phyloP scores from a whole-genome alignment of 129 eudicot species.

The Tanacetum coccineum region DNA sequence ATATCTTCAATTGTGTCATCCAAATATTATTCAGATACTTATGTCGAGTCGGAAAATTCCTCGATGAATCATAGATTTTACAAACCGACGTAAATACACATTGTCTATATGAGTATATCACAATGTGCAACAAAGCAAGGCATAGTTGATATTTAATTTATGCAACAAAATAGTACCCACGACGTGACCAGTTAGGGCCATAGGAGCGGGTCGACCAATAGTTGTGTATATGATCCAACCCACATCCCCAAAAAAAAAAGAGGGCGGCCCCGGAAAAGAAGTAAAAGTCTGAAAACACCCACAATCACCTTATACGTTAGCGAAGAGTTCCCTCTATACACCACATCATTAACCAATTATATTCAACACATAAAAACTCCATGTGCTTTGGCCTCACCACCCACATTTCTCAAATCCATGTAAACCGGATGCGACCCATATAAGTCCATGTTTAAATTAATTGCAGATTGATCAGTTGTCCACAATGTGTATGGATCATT shows the following conservation, averaged over 20 bases:
- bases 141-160: background rate
- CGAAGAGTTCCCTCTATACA: slow-evolving; percentile 69
- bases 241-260: slow-evolving; percentile 72
- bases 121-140: background rate
- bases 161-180: slow-evolving; percentile 32
- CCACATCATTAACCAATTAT: slow-evolving; percentile 96
- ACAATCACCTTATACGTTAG: slow-evolving; percentile 95
- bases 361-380: slow-evolving; percentile 79
- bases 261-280: slow-evolving; percentile 81
- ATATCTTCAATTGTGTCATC: no score
- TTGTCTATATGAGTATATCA: background rate
- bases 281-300: slow-evolving; percentile 92
- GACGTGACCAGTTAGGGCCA: slow-evolving; percentile 99
- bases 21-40: no score
- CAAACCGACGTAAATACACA: background rate
- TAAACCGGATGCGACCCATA: slow-evolving; percentile 98
- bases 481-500: slow-evolving; percentile 89
- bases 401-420: slow-evolving; percentile 85
- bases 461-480: slow-evolving; percentile 78
- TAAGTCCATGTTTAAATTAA: slow-evolving; percentile 71
- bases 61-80: no score
- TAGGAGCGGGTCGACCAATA: slow-evolving; percentile 93
- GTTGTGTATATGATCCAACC: slow-evolving; percentile 86
- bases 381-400: slow-evolving; percentile 58
- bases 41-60: no score